Conservation (phyloP, 108 stramenopile genomes). For the Stephanodiscus minutulus region DNA sequence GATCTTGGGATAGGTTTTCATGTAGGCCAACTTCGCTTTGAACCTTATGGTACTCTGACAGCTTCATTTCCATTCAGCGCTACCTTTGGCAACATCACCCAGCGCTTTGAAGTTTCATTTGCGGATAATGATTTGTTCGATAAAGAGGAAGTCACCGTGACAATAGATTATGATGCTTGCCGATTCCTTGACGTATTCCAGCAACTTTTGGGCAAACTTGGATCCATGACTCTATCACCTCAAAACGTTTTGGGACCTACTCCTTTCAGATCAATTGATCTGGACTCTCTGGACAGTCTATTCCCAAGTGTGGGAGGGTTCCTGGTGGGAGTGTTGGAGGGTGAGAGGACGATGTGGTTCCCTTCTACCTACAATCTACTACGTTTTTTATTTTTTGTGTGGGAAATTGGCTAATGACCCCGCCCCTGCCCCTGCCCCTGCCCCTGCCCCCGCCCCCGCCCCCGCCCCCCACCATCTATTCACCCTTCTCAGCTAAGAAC, state of each 20-base stretch:
- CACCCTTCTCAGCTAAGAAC: conserved; percentile 43
- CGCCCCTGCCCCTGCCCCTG: no score
- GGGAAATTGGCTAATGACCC: no score
- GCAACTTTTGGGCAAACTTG: conserved; percentile 21
- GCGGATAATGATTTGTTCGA: conserved; percentile 30
- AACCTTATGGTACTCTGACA: conserved; percentile 10
- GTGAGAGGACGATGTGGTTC: no score
- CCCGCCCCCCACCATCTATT: no score
- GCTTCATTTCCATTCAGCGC: conserved; percentile 14
- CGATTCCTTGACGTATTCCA: conserved; percentile 12
- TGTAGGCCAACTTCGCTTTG: conserved; percentile 4
- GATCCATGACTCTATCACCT: conserved; percentile 16
- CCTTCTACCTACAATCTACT: no score
- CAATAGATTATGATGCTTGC: conserved; percentile 27
- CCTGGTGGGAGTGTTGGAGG: conserved; percentile 23
- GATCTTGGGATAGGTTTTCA: background rate
- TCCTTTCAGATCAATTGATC: background rate
- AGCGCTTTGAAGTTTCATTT: conserved; percentile 10
- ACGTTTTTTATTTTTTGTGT: no score
- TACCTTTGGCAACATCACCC: conserved; percentile 5
- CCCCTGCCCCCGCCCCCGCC: no score
- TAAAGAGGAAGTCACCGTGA: conserved; percentile 2
- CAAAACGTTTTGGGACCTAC: conserved; percentile 20
- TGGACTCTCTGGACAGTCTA: conserved; percentile 14
- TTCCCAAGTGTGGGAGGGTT: conserved; percentile 22